Percentiles rank a stretch among this genome's conserved stretches.
Evolutionary conservation across 306 rosid genomes (phyloP).

Genomic region (Castanea mollissima): DNA sequence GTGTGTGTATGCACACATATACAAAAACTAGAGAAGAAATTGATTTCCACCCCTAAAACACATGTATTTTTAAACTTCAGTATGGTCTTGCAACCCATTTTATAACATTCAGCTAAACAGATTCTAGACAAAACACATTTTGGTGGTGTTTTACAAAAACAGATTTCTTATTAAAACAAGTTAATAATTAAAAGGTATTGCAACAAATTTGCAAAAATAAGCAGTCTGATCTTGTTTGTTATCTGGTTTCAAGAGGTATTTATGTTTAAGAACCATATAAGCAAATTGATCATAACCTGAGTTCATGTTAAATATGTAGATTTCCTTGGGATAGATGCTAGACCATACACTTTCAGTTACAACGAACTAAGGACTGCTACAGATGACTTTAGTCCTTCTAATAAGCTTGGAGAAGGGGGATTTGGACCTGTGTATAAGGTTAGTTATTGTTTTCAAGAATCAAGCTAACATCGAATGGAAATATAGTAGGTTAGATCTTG

Average conservation of each 20-base stretch:
- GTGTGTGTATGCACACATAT: background rate
- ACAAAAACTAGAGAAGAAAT: background rate
- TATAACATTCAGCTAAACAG: background rate
- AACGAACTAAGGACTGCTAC: conserved; percentile 64
- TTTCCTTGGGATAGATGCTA: conserved; percentile 59
- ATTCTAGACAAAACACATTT: background rate
- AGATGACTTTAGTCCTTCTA: conserved; percentile 48
- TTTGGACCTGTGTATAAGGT: conserved; percentile 86
- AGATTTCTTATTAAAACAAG: background rate
- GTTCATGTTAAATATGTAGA: conserved; percentile 44
- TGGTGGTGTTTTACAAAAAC: background rate
- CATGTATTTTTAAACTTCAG: background rate
- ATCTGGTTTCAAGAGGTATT: background rate
- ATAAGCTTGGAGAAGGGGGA: conserved; percentile 87
- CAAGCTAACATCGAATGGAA: too few relatives aligned
- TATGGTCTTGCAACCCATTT: background rate
- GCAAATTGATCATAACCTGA: conserved; percentile 3
- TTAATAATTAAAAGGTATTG: background rate
- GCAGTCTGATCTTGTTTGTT: background rate
- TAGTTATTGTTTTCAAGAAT: conserved; percentile 1
- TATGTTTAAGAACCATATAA: background rate
- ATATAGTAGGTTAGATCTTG: too few relatives aligned
- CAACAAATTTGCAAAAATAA: background rate
- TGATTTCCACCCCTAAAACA: background rate
- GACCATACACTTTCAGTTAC: conserved; percentile 67